phyloP scores from a whole-genome alignment of 1,139 yeast genomes.

The Zygosaccharomyces pseudobailii region DNA sequence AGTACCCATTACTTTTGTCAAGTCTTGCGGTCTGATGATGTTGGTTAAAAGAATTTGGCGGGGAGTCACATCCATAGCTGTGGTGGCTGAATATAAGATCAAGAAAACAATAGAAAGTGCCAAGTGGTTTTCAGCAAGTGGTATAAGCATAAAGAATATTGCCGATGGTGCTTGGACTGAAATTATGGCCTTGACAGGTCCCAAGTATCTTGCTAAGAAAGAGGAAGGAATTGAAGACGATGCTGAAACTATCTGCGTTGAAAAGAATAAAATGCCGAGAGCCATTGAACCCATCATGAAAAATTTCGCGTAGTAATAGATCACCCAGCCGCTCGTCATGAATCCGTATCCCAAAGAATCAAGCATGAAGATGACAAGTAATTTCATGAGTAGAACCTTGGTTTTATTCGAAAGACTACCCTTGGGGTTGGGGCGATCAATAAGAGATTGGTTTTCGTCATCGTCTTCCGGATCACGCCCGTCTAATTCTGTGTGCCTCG shows the following conservation, averaged over 20 bases:
- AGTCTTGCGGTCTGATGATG: conserved; percentile 55
- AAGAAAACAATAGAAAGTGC: conserved; percentile 28
- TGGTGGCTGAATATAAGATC: conserved; percentile 38
- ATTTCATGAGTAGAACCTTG: conserved; percentile 25
- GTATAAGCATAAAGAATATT: conserved; percentile 52
- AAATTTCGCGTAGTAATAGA: conserved; percentile 56
- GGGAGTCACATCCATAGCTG: conserved; percentile 89
- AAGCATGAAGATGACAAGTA: conserved; percentile 54
- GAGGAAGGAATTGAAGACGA: conserved; percentile 66
- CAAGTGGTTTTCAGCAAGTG: conserved; percentile 36
- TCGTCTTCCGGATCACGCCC: conserved; percentile 23
- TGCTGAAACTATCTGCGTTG: conserved; percentile 56
- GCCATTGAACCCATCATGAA: conserved; percentile 33
- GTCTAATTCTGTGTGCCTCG: conserved; percentile 50
- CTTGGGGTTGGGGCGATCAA: conserved; percentile 9
- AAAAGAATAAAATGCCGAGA: conserved; percentile 53
- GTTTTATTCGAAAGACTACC: conserved; percentile 29
- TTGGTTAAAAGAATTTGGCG: conserved; percentile 74
- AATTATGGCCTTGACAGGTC: conserved; percentile 75
- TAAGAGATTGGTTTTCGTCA: conserved; percentile 27
- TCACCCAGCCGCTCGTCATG: conserved; percentile 85
- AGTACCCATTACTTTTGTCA: conserved; percentile 75
- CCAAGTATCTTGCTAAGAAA: conserved; percentile 53
- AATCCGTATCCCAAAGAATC: conserved; percentile 88
- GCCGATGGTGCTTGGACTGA: conserved; percentile 80